These are phyloP conservation scores for Nannochloris sp. DNA, from an alignment of 139 green algal genomes.

Conservation along the genomic window DNA sequence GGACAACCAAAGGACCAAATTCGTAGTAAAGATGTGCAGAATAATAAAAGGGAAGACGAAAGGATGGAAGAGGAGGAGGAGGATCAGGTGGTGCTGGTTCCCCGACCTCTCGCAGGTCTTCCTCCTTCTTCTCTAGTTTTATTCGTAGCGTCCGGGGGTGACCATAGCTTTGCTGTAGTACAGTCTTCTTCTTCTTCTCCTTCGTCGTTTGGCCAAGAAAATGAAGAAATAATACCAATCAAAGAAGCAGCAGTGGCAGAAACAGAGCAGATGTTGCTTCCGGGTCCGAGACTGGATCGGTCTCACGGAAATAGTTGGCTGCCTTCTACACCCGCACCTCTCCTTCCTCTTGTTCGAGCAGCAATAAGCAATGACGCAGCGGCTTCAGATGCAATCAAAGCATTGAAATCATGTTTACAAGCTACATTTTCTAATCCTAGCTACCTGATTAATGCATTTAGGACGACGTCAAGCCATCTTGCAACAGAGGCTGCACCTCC, in stretches of 20 bases:
- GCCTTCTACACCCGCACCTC: no score
- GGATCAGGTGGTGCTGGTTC: slow-evolving; percentile 2
- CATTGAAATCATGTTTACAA: neutral
- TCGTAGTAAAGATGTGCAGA: neutral
- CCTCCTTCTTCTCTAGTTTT: slow-evolving; percentile 9
- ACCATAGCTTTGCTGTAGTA: slow-evolving; percentile 28
- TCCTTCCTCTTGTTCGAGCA: no score
- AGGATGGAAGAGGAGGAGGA: neutral
- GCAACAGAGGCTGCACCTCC: neutral
- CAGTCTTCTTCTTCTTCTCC: no score
- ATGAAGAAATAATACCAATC: no score
- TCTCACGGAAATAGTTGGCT: no score
- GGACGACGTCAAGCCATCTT: no score
- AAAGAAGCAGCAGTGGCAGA: no score
- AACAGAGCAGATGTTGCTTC: no score
- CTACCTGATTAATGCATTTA: slow-evolving; percentile 5
- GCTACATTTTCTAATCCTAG: neutral
- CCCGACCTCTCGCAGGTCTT: slow-evolving; percentile 16
- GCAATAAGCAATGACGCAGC: neutral
- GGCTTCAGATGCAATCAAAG: neutral
- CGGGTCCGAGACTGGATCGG: no score
- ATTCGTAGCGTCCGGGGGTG: slow-evolving; percentile 23
- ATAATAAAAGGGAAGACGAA: no score
- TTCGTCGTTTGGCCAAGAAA: no score
- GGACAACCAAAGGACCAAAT: slow-evolving; percentile 2